Evolutionary conservation across 1,284 basidiomycete species (phyloP).

Genomic region (Apiotrichum mycotoxinovorans): DNA sequence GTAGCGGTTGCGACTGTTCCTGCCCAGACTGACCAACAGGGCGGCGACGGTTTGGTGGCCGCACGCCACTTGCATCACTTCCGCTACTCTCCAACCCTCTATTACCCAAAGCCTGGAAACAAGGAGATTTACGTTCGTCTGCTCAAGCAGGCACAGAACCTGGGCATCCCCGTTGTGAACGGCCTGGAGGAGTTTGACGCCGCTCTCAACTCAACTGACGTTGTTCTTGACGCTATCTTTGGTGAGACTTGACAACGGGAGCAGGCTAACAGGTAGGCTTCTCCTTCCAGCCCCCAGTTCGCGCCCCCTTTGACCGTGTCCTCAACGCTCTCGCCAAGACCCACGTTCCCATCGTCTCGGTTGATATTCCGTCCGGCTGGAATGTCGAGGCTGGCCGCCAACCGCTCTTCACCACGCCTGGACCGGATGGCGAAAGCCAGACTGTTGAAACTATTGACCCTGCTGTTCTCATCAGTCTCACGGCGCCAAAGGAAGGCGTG

Average conservation of each 20-base stretch:
- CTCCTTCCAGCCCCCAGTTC: conserved; percentile 84
- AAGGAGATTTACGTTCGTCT: conserved; percentile 89
- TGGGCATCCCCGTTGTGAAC: conserved; percentile 68
- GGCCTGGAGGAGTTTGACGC: conserved; percentile 55
- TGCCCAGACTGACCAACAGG: conserved; percentile 48
- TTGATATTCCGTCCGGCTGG: conserved; percentile 97
- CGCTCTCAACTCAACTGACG: conserved; percentile 65
- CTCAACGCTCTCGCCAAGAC: conserved; percentile 66
- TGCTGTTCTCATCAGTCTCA: conserved; percentile 80
- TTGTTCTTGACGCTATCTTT: conserved; percentile 92
- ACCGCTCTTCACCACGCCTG: conserved; percentile 31
- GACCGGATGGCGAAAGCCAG: conserved; percentile 64
- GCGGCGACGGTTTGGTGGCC: conserved; percentile 95
- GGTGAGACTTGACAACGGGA: conserved; percentile 48
- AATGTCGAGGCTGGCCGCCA: conserved; percentile 58
- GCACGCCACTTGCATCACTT: conserved; percentile 91
- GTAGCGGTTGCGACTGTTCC: not conserved
- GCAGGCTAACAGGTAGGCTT: conserved; percentile 58
- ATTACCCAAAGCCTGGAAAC: conserved; percentile 76
- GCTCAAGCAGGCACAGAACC: conserved; percentile 79
- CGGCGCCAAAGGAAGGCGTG: conserved; percentile 88
- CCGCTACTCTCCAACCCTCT: conserved; percentile 77
- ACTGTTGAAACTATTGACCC: conserved; percentile 58
- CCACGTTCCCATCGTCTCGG: conserved; percentile 73
- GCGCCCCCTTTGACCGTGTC: conserved; percentile 77